These are phyloP conservation scores for Eimeria tenella DNA, from an alignment of 169 alveolate species.

Conservation along the genomic window DNA sequence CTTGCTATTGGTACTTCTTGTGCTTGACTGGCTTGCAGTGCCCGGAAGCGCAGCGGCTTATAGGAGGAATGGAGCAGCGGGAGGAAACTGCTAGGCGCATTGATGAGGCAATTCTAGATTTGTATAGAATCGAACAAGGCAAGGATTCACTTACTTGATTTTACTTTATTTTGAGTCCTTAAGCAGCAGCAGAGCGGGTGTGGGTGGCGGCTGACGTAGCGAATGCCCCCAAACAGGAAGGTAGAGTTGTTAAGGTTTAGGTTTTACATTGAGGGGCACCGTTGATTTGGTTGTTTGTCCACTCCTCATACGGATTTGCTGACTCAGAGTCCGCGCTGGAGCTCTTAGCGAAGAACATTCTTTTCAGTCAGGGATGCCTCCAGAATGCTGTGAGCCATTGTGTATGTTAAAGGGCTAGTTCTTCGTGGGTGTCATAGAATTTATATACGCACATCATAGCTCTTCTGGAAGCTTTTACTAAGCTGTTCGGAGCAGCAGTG, in stretches of 20 bases:
- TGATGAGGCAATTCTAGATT: constrained; percentile 79
- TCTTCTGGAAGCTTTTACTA: no score
- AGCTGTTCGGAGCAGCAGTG: no score
- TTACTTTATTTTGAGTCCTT: not conserved
- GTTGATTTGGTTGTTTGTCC: not conserved
- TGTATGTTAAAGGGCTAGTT: no score
- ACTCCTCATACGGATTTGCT: not conserved
- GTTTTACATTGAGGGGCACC: not conserved
- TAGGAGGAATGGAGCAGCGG: constrained; percentile 79
- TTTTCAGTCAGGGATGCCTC: constrained; percentile 68
- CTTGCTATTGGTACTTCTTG: not conserved
- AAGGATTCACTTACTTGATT: not conserved
- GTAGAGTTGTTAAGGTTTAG: not conserved
- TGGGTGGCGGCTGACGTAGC: not conserved
- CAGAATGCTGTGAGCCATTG: constrained; percentile 53
- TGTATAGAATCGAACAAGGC: constrained; percentile 78
- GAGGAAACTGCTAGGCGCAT: constrained; percentile 78
- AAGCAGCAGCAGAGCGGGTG: not conserved
- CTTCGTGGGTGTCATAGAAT: no score
- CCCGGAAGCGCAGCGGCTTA: constrained; percentile 76
- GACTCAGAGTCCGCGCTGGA: constrained; percentile 75
- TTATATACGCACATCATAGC: no score
- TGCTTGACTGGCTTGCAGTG: constrained; percentile 47
- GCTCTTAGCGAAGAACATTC: constrained; percentile 57
- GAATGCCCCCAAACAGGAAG: not conserved